Evolutionary conservation across 495 filamentous ascomycete genomes (phyloP).

Genomic region (Pyrenula massariospora): DNA sequence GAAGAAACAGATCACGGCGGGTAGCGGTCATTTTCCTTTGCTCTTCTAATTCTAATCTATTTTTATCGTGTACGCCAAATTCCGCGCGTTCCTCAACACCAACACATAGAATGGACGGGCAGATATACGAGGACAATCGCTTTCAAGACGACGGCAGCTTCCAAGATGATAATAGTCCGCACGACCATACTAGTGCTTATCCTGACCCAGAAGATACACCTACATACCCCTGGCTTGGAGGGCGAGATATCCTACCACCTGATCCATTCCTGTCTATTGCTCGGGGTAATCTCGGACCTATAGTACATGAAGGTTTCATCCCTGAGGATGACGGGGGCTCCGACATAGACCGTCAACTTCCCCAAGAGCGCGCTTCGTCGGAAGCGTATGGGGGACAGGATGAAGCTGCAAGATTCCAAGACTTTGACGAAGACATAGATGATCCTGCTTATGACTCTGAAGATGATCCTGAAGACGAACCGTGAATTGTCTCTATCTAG

Average conservation of each 20-base stretch:
- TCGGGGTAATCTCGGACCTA: background rate
- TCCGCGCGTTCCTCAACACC: no score
- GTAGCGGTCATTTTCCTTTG: no score
- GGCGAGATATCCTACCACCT: background rate
- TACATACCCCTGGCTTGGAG: conserved; percentile 1
- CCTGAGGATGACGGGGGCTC: conserved; percentile 1
- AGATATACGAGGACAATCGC: background rate
- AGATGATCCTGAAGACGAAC: conserved; percentile 15
- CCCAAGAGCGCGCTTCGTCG: background rate
- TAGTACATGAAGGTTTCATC: conserved; percentile 6
- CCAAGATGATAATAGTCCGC: background rate
- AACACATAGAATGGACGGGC: background rate
- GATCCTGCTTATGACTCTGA: conserved; percentile 4
- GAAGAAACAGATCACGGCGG: background rate
- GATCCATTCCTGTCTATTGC: background rate
- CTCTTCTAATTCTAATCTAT: no score
- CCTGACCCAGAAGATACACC: conserved; percentile 2
- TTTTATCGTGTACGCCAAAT: no score
- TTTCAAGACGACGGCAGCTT: background rate
- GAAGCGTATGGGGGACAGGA: conserved; percentile 16
- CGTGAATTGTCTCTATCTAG: conserved; percentile 6
- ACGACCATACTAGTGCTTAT: background rate
- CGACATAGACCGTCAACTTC: background rate
- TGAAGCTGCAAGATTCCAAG: conserved; percentile 59
- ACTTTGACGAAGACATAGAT: conserved; percentile 25